Base-by-base conservation (phyloP, 768 basidiomycete species). In the Auriscalpium microsporum region DNA sequence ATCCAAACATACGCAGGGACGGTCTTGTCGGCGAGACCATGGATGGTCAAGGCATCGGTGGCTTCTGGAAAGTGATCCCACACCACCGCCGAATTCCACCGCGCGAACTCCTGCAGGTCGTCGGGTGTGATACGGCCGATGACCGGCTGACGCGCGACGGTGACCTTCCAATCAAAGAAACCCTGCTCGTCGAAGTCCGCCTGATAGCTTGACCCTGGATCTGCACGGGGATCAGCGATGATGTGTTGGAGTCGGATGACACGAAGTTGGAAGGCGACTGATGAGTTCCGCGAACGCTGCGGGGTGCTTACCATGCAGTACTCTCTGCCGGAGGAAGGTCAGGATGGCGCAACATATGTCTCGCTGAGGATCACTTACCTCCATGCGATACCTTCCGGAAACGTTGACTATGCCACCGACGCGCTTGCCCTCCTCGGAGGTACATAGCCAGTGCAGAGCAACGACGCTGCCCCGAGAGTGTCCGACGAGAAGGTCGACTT, bases 401-500 rank as follows among this genome's bases (percentile, higher is more conserved):
- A 78, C 82, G 62, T 91, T 91, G 44, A 91, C 82, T 53, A 83
- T 84, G 7, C 78, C 80, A 9, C 77, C 69, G 44, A 85, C 80
- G 45, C 65, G 69, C 56, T 69, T 73, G 23, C 82, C 86, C 59
- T 82, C 81, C 47, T 78, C 73, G 1, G 81, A 73, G 14, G 77
- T 81, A 63, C 83, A 82, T 23, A 89, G 62, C 88, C 89, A 92
- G 55, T 76, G 72, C 64, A 86, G 78, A 0, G 75, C 79, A 17
- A 78, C 79, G n/a, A 90, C 67, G 21, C 84, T 80, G 8, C 86
- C 90, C 37, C 87, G 81, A 14, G 89, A 92, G 68, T 93, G 90
- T 1, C 83, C 88, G 7, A 93, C 78, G 40, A 92, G 65, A 53
- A 87, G 68, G 63, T 84, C 84, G 49, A 90, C 69, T 36, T 75